Evolutionary conservation across 257 asterid genomes (phyloP).

Genomic region (Lycium ferocissimum): DNA sequence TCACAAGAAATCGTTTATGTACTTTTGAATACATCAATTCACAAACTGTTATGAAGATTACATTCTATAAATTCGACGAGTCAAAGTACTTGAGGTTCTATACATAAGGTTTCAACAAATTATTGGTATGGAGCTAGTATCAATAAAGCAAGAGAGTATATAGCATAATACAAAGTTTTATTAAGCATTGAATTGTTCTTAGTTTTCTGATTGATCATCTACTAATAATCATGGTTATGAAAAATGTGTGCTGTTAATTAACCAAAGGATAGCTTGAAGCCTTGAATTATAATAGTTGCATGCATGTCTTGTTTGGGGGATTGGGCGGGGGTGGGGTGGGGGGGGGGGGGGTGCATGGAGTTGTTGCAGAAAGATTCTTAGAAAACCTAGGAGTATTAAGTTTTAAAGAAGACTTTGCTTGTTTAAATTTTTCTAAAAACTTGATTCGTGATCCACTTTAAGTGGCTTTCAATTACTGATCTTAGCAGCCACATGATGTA

Average conservation of each 20-base stretch:
- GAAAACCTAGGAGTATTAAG: background rate
- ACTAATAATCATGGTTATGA: background rate
- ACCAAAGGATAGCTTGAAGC: background rate
- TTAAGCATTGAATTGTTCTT: background rate
- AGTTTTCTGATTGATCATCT: background rate
- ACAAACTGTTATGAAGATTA: background rate
- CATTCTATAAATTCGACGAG: background rate
- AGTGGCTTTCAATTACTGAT: conserved; percentile 14
- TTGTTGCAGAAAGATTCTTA: background rate
- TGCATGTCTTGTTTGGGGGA: background rate
- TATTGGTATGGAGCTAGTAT: background rate
- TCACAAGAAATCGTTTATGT: too few species aligned
- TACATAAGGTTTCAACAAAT: background rate
- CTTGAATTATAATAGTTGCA: background rate
- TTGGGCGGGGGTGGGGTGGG: background rate
- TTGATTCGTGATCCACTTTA: background rate
- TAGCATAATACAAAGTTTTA: background rate
- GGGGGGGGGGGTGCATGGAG: background rate
- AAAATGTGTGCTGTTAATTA: background rate
- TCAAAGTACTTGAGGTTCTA: background rate
- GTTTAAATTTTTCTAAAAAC: background rate
- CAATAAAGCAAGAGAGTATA: background rate
- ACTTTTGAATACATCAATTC: too few species aligned
- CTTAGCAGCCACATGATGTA: background rate
- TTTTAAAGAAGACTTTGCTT: background rate